phyloP scores from a whole-genome alignment of 2,329 filamentous ascomycete species.

The Harringtonia lauricola region DNA sequence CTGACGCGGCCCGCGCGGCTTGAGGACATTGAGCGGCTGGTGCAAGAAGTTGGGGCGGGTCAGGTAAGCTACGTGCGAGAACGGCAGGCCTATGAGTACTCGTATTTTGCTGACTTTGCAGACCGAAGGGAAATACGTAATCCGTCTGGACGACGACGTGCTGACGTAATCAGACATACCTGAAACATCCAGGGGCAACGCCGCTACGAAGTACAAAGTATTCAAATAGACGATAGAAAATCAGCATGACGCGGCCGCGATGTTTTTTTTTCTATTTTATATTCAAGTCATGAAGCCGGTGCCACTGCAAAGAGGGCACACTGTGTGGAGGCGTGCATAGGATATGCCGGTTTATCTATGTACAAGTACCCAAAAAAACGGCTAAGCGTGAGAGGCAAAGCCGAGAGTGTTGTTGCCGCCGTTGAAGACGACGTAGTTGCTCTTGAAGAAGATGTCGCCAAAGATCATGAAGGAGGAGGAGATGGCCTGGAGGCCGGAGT shows the following conservation, averaged over 20 bases:
- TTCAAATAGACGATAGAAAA: no score
- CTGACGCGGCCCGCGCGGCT: constrained; percentile 16
- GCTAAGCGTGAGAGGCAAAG: constrained; percentile 33
- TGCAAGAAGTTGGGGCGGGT: constrained; percentile 8
- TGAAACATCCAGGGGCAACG: no score
- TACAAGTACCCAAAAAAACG: neutral
- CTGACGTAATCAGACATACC: neutral
- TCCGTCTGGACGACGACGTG: constrained; percentile 6
- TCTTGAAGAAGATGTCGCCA: constrained; percentile 52
- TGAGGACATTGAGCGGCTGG: constrained; percentile 13
- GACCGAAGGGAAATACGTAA: constrained; percentile 13
- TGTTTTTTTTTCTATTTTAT: neutral
- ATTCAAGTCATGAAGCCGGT: neutral
- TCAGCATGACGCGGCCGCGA: no score
- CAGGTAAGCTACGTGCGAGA: constrained; percentile 1
- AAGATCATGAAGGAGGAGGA: constrained; percentile 47
- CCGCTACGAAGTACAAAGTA: no score
- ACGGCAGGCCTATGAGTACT: no score
- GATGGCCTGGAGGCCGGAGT: constrained; percentile 55
- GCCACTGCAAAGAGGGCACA: no score
- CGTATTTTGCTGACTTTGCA: neutral
- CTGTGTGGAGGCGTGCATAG: no score
- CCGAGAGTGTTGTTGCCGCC: constrained; percentile 42
- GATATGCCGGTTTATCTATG: neutral
- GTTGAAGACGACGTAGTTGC: constrained; percentile 47